Conservation (phyloP, 768 basidiomycete species). For the Lactifluus echinatus region DNA sequence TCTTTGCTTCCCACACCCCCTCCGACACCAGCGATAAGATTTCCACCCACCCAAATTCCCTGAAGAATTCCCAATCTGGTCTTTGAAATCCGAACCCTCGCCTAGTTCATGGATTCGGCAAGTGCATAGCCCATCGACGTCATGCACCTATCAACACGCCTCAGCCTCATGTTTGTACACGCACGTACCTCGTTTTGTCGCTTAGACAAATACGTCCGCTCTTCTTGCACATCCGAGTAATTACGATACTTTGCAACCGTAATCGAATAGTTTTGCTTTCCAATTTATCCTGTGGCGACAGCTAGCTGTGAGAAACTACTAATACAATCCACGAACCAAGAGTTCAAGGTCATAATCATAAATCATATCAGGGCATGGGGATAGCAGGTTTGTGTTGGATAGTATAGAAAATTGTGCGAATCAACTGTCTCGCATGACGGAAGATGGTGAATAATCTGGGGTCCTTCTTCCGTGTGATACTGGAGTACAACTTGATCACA, state of each 20-base stretch:
- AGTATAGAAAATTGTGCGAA: neutral
- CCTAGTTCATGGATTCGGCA: neutral
- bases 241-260: neutral
- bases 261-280: neutral
- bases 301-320: neutral
- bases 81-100: neutral
- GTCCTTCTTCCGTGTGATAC: slow-evolving; percentile 3
- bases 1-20: neutral
- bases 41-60: neutral
- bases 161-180: neutral
- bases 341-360: neutral
- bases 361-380: neutral
- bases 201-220: neutral
- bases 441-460: neutral
- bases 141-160: neutral
- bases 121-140: neutral
- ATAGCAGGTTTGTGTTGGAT: neutral
- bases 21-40: neutral
- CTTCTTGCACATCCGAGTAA: neutral
- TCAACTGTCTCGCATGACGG: neutral
- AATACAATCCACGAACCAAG: neutral
- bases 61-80: neutral
- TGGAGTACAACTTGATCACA: slow-evolving; percentile 1
- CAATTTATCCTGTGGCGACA: neutral
- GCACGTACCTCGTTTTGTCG: neutral